phyloP scores from a whole-genome alignment of 2,329 filamentous ascomycete genomes.

The Phyllosticta capitalensis region DNA sequence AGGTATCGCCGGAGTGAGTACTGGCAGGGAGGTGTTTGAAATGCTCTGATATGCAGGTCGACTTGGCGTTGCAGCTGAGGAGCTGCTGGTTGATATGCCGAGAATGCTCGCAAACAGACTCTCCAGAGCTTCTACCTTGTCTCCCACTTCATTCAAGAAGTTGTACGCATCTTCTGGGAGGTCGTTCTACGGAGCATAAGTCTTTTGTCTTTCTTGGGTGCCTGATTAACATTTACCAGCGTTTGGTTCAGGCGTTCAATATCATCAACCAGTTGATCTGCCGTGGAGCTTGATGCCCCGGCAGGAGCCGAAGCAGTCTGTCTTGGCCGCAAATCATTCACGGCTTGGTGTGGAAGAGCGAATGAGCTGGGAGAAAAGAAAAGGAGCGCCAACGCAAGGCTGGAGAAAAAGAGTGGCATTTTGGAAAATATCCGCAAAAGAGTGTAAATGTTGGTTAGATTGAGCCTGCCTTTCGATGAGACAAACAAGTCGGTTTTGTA shows the following conservation, averaged over 20 bases:
- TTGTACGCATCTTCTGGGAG: conserved; percentile 6
- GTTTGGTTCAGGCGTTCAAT: conserved; percentile 7
- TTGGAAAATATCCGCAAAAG: not conserved
- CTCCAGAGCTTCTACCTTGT: conserved; percentile 3
- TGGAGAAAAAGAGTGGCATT: not conserved
- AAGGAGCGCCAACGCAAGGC: not conserved
- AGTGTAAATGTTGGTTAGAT: not conserved
- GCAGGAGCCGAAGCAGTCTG: conserved; percentile 1
- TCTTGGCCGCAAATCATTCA: conserved; percentile 1
- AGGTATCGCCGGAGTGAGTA: not conserved
- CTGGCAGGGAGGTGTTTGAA: not conserved
- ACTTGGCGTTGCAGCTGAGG: not conserved
- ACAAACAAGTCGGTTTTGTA: not conserved
- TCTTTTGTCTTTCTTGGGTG: not conserved
- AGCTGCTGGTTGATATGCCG: not conserved
- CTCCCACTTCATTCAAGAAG: conserved; percentile 2
- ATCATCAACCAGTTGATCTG: conserved; percentile 4
- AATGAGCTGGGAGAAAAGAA: not conserved
- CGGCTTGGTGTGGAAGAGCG: not conserved
- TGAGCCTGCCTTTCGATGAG: not conserved
- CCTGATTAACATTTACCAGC: not conserved
- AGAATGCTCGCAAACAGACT: conserved; percentile 2
- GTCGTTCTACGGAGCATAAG: not conserved
- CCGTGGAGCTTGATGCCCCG: conserved; percentile 4
- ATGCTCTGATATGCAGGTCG: not conserved